These are phyloP conservation scores for Xylaria venustula DNA, from an alignment of 495 filamentous ascomycete species.

Conservation along the genomic window DNA sequence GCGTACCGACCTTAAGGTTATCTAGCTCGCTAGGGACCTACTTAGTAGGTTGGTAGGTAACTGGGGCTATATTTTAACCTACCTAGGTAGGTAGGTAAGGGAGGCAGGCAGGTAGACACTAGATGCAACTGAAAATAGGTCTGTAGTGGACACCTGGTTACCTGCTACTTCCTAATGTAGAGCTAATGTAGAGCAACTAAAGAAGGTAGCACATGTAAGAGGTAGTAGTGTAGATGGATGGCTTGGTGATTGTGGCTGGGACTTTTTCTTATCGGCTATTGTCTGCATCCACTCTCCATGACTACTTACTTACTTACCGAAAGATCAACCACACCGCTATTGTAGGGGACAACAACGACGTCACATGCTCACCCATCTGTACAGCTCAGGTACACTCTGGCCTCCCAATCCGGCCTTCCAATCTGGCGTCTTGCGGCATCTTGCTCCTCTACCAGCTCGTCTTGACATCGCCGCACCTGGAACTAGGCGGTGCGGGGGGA, in stretches of 20 bases:
- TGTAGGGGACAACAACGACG: background rate
- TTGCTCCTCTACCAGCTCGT: background rate
- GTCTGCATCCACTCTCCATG: background rate
- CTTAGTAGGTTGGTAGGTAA: no score
- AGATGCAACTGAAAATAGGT: no score
- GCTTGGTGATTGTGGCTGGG: constrained; percentile 2
- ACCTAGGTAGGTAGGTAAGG: background rate
- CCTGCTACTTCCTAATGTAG: no score
- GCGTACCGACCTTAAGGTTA: no score
- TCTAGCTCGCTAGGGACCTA: no score
- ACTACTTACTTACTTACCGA: no score
- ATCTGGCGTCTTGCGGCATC: background rate
- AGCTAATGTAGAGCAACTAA: no score
- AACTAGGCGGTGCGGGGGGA: background rate
- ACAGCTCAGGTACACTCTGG: constrained; percentile 1
- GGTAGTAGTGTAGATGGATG: background rate
- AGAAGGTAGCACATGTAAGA: background rate
- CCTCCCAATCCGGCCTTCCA: no score
- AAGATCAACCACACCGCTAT: background rate
- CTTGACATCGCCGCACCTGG: background rate
- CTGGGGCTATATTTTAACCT: no score
- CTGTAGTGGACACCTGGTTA: no score
- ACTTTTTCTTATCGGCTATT: background rate
- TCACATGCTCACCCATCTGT: background rate
- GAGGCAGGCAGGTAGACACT: no score